Evolutionary conservation across 2,329 filamentous ascomycete species (phyloP).

Genomic region (Pestalotiopsis sp.): DNA sequence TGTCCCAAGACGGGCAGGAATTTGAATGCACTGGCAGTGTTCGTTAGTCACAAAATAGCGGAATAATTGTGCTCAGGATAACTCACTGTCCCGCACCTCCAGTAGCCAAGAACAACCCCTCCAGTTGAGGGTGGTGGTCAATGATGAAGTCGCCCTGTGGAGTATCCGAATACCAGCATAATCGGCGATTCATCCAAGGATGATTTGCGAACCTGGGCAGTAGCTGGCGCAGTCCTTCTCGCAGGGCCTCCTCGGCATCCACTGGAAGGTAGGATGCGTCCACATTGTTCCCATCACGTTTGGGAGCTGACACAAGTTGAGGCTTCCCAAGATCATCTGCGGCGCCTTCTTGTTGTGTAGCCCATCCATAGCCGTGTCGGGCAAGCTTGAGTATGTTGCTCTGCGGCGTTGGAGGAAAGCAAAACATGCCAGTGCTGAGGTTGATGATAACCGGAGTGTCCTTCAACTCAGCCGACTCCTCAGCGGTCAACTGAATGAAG

Average conservation of each 20-base stretch:
- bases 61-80: no score
- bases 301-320: not conserved
- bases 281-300: not conserved
- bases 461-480: not conserved
- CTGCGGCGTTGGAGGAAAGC: not conserved
- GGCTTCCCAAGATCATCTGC: not conserved
- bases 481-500: not conserved
- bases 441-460: constrained; percentile 4
- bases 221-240: not conserved
- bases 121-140: not conserved
- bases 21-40: not conserved
- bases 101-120: not conserved
- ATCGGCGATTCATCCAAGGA: not conserved
- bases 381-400: not conserved
- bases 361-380: constrained; percentile 1
- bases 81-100: constrained; percentile 2
- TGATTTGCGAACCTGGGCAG: not conserved
- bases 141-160: not conserved
- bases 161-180: constrained; percentile 7
- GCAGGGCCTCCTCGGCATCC: constrained; percentile 1
- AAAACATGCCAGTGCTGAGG: not conserved
- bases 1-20: constrained; percentile 1
- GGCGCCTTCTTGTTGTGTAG: not conserved
- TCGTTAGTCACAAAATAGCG: not conserved
- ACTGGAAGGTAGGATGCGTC: not conserved